These are phyloP conservation scores for Orbilia quercus DNA, from an alignment of 2,329 filamentous ascomycete species.

Conservation along the genomic window DNA sequence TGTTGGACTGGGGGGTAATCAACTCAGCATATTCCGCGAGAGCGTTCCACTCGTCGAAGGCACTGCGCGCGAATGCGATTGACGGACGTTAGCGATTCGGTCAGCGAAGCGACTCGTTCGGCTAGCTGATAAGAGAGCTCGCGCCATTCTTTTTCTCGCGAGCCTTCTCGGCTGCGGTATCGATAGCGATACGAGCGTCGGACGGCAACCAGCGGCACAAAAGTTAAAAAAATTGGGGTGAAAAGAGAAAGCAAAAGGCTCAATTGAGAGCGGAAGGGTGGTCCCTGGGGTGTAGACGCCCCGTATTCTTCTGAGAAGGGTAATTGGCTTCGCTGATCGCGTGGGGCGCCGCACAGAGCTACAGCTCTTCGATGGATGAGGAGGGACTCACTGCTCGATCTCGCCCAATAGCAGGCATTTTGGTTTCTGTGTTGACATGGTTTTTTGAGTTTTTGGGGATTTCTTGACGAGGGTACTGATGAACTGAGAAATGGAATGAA, in stretches of 20 bases:
- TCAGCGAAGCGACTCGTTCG: slow-evolving; percentile 4
- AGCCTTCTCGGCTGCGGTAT: slow-evolving; percentile 38
- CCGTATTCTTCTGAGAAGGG: slow-evolving; percentile 31
- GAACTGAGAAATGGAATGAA: slow-evolving; percentile 11
- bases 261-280: slow-evolving; percentile 5
- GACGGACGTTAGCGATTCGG: not conserved
- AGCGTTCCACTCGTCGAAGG: slow-evolving; percentile 73
- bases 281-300: slow-evolving; percentile 27
- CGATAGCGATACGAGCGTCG: slow-evolving; percentile 29
- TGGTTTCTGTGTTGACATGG: slow-evolving; percentile 55
- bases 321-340: slow-evolving; percentile 39
- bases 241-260: slow-evolving; percentile 16
- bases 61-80: slow-evolving; percentile 65
- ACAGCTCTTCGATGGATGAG: no score
- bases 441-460: slow-evolving; percentile 25
- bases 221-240: slow-evolving; percentile 13
- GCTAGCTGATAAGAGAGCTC: slow-evolving; percentile 47
- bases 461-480: slow-evolving; percentile 37
- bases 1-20: slow-evolving; percentile 71
- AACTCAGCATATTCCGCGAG: slow-evolving; percentile 74
- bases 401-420: slow-evolving; percentile 73
- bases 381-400: slow-evolving; percentile 71
- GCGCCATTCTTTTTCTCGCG: slow-evolving; percentile 6
- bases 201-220: slow-evolving; percentile 1
- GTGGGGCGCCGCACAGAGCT: slow-evolving; percentile 3